Percentiles rank a stretch among this genome's conserved stretches.
Evolutionary conservation across 352 stramenopile species (phyloP).

Genomic region (Phytopythium mirpurense): DNA sequence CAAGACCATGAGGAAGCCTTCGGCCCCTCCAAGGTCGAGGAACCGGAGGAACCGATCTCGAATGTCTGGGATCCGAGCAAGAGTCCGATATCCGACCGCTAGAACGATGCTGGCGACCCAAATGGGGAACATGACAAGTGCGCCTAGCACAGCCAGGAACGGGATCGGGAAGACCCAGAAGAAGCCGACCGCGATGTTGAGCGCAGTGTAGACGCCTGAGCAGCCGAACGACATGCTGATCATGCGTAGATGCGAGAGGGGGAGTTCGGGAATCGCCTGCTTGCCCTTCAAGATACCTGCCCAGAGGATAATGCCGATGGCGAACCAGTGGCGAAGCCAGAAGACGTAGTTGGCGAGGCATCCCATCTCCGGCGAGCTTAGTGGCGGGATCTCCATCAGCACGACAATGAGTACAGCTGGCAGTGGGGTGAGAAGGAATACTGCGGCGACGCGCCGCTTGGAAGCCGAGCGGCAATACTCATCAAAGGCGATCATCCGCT

Average conservation of each 20-base stretch:
- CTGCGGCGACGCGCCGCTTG: constrained; percentile 3
- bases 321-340: constrained; percentile 18
- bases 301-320: constrained; percentile 8
- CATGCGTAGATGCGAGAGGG: constrained; percentile 13
- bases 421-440: constrained; percentile 16
- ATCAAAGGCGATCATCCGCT: constrained; percentile 21
- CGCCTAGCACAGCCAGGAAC: constrained; percentile 22
- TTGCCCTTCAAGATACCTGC: constrained; percentile 13
- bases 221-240: constrained; percentile 7
- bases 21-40: constrained; percentile 13
- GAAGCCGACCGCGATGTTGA: constrained; percentile 14
- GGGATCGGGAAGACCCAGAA: constrained; percentile 34
- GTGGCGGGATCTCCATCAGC: constrained; percentile 12
- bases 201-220: constrained; percentile 8
- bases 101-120: constrained; percentile 9
- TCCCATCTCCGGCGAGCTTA: constrained; percentile 10
- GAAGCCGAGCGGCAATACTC: constrained; percentile 19
- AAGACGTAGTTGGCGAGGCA: constrained; percentile 20
- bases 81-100: constrained; percentile 11
- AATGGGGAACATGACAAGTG: constrained; percentile 18
- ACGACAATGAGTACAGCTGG: constrained; percentile 11
- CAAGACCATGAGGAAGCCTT: constrained; percentile 23
- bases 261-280: constrained; percentile 20
- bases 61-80: constrained; percentile 12
- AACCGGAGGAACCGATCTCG: constrained; percentile 13